Evolutionary conservation across 2,329 filamentous ascomycete species (phyloP), one percentile per base, ranked within the genome.

Genomic region (Rasamsonia emersonii): DNA sequence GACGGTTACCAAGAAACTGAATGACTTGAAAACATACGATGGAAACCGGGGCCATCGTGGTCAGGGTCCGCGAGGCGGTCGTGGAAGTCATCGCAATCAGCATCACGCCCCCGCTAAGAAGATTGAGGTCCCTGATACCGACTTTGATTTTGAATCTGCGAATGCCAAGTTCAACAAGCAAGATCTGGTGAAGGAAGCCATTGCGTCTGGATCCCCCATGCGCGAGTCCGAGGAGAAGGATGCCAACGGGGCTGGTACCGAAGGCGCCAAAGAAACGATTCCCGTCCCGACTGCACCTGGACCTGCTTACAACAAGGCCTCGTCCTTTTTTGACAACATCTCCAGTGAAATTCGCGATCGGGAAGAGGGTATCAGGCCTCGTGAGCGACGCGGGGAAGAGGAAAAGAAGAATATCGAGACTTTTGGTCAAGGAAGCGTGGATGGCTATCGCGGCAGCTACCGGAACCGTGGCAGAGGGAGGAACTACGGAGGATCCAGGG

Each of bases 321-420:
- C 67, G 3, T 94, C 86, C 2, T 98, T 98, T 70, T 98, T 98
- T 53, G 91, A 98, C 62, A 95, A 98, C 59, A 95, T 98, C 43
- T 93, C 86, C 1, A 93, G 85, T 44, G 91, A 98, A 56, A 74
- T 84, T 40, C 93, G 83, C 58, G 91, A 98, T 44, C 77, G 91
- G 25, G 78, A 84, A 31, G 84, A 89, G 40, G 79, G 78, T 23
- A 69, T 59, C 18, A 76, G 82, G 36, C 86, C 86, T 18, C 77
- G 83, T 28, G 86, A 93, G 56, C 93, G 91, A 77, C 79, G 91
- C 33, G 81, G 79, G 23, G 86, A 96, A 58, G 91, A 96, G 57
- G 84, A 93, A 56, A 86, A 81, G 58, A 86, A 86, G 65, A 96
- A 96, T 56, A 83, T 98, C 53, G 91, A 98, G 64, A 98, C 91